Evolutionary conservation across 2,329 filamentous ascomycete species (phyloP), one percentile per base, ranked within the genome.

Genomic region (Dothidotthia symphoricarpi): DNA sequence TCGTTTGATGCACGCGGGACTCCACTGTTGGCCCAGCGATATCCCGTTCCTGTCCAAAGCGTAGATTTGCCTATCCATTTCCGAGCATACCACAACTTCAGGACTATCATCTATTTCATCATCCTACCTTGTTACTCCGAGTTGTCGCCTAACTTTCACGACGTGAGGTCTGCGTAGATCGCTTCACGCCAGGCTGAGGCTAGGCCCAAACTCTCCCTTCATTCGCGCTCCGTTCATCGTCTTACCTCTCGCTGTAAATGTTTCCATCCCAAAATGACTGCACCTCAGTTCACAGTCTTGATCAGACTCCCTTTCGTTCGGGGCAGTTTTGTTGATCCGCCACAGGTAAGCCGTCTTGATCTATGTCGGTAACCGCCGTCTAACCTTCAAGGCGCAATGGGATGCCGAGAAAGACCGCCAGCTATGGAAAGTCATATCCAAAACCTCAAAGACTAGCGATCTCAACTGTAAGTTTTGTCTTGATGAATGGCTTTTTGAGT

Each of bases 341-440:
- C 88, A 31, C 83, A 85, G 49, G 90, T 90, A 76, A 64, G 78
- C 64, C 22, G n/a, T 31, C 28, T 31, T 12, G 34, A 14, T 17
- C 27, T 29, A 14, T 15, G 31, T 10, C 22, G 12, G 28, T 6
- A 30, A 30, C 28, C 38, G 36, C 49, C 48, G 31, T 45, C 40
- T 39, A 24, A 49, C 38, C 24, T n/a, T 22, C 15, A 26, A 94
- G 88, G 83, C 93, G 38, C 81, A 88, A 66, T 98, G 93, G 93
- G 83, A 90, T 67, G 77, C 84, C 1, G 74, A 77, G 15, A 97
- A 96, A 66, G 93, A 97, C 60, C 85, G 88, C 43, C 82, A 82
- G 8, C 70, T 98, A 12, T 98, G 93, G 93, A 87, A 87, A 65
- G 81, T 95, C 34, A 78, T 97, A 5, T 95, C 89, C 0, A 83